A percentile compares a stretch with the other conserved stretches of the same genome.
These are phyloP conservation scores for Rhizopus arrhizus DNA, from an alignment of 371 early-diverging fungal species.

Conservation along the genomic window DNA sequence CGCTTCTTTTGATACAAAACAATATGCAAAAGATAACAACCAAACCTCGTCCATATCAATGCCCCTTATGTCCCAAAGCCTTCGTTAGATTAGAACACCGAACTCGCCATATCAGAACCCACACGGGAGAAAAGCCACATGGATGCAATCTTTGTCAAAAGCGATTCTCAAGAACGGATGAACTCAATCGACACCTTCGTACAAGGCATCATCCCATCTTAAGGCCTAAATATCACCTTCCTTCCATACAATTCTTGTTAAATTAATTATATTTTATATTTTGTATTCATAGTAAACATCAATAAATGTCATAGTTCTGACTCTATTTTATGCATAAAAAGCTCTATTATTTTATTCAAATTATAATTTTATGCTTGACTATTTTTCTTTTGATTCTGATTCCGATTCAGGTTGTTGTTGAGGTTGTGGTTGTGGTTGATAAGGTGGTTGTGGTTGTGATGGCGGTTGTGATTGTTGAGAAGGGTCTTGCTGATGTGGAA, in stretches of 20 bases:
- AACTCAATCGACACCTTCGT: conserved; percentile 75
- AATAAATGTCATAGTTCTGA: no score
- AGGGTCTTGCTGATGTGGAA: conserved; percentile 9
- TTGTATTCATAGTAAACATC: no score
- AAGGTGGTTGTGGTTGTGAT: background rate
- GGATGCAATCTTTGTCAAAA: conserved; percentile 78
- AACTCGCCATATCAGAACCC: conserved; percentile 81
- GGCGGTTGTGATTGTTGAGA: background rate
- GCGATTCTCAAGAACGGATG: conserved; percentile 83
- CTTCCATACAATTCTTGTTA: background rate
- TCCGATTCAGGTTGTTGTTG: background rate
- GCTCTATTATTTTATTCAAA: no score
- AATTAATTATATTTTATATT: background rate
- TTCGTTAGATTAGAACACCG: conserved; percentile 71
- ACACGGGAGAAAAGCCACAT: conserved; percentile 87
- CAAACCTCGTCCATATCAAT: conserved; percentile 57
- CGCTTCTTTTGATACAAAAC: background rate
- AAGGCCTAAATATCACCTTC: background rate
- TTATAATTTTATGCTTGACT: no score
- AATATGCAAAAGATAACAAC: conserved; percentile 5
- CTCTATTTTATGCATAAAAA: no score
- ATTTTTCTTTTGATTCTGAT: background rate
- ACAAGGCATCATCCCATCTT: conserved; percentile 23
- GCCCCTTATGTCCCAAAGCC: conserved; percentile 59
- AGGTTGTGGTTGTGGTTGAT: background rate